Base-by-base conservation (phyloP, 257 asterid genomes). In the Eucommia ulmoides region DNA sequence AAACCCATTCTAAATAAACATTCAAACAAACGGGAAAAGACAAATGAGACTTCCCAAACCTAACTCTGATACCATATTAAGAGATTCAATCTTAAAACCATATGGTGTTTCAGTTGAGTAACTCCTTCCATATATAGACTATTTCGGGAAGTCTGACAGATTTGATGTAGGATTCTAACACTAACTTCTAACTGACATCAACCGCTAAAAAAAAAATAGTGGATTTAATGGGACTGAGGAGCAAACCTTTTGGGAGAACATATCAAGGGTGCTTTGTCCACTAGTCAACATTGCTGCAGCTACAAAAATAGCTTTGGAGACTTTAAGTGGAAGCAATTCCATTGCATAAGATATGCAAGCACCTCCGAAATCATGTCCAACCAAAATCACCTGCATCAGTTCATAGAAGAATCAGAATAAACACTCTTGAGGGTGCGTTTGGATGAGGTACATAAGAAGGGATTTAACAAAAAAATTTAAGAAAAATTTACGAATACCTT, bases 341-440 rank as follows among this genome's bases (percentile, higher is more conserved):
- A 87, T 87, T 20, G 79, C 80, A 67, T 75, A 80, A 44, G 99
- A 80, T 70, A 87, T 67, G 64, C 99, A 87, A 19, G 95, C 81
- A 62, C 99, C 99, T 22, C 97, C 99, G 64, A 91, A 87, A 77
- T 91, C 99, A 67, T 91, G 99, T 25, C 95, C 99, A 20, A 80
- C 97, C 67, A 91, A 72, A 66, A 87, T 81, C 46, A 91, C 95
- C 99, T 91, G 88, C 79, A 63, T 20, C 21, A 12, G 51, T 41
- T 48, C 54, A 64, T 38, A 24, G 19, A 64, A 53, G 53, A 20
- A 33, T 54, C 33, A 61, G 66, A 38, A 38, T 14, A 5, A 10
- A 16, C 12, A 5, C n/a, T 38, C 15, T 15, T n/a, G n/a, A n/a
- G n/a, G n/a, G n/a, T n/a, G n/a, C n/a, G 7, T 29, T 1, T 1